A percentile compares a stretch with the other conserved stretches of the same genome.
These are phyloP conservation scores for Taphrina betulina DNA, from an alignment of 1,139 yeast genomes.

Conservation along the genomic window DNA sequence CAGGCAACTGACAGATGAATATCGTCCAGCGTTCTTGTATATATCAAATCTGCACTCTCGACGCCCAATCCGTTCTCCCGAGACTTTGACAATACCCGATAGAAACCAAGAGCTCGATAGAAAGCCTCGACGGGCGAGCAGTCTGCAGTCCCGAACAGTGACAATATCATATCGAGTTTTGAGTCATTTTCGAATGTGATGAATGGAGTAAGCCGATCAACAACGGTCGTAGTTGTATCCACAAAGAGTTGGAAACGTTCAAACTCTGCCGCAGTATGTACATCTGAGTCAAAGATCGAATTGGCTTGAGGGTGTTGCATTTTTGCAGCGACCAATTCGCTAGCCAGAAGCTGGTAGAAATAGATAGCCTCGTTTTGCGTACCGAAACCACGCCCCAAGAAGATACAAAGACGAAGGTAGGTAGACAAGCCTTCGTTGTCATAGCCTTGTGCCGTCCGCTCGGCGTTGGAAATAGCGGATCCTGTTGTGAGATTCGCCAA, in stretches of 20 bases:
- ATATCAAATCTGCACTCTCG: not conserved
- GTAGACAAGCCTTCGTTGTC: not conserved
- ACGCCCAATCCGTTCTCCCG: not conserved
- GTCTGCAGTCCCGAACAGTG: not conserved
- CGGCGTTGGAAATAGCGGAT: not conserved
- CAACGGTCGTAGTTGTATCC: too few relatives aligned
- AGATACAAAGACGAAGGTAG: not conserved
- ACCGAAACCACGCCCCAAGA: not conserved
- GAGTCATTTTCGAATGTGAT: too few relatives aligned
- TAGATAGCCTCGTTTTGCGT: not conserved
- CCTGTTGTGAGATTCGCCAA: not conserved
- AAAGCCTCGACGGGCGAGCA: not conserved
- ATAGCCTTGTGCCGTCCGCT: not conserved
- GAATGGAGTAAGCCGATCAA: too few relatives aligned
- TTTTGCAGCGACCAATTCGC: not conserved
- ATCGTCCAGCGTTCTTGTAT: not conserved
- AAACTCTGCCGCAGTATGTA: not conserved
- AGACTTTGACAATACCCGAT: not conserved
- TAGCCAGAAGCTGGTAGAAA: not conserved
- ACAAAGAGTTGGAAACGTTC: too few relatives aligned
- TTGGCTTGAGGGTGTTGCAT: constrained; percentile 1
- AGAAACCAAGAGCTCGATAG: constrained; percentile 3
- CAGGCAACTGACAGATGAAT: constrained; percentile 1
- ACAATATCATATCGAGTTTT: not conserved
- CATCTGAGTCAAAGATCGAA: not conserved